These are phyloP conservation scores for Suhomyces wounanorum DNA, from an alignment of 1,139 yeast species.

Conservation along the genomic window DNA sequence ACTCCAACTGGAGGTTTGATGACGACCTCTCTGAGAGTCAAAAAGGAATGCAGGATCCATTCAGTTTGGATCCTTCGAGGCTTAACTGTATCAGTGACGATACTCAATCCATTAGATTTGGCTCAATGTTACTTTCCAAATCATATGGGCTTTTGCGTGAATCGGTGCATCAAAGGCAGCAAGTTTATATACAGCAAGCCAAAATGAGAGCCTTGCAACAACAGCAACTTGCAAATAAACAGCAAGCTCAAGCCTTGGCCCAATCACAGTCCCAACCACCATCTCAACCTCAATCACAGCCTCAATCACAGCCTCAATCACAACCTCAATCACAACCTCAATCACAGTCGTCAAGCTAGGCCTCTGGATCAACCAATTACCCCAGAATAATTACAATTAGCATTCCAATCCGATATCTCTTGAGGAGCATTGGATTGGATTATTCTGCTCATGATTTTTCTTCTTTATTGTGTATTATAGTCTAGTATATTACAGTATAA, in stretches of 20 bases:
- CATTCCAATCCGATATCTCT: constrained; percentile 7
- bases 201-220: constrained; percentile 50
- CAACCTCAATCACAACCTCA: constrained; percentile 1
- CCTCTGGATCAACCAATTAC: background rate
- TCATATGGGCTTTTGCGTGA: constrained; percentile 71
- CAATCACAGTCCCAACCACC: constrained; percentile 10
- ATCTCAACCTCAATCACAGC: background rate
- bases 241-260: constrained; percentile 28
- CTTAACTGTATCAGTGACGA: constrained; percentile 82
- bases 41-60: constrained; percentile 52
- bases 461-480: constrained; percentile 15
- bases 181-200: constrained; percentile 45
- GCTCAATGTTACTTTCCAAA: constrained; percentile 85
- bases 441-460: constrained; percentile 11
- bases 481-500: constrained; percentile 6
- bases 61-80: constrained; percentile 65
- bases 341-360: constrained; percentile 2
- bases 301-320: background rate
- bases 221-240: constrained; percentile 30
- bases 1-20: constrained; percentile 79
- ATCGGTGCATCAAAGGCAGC: constrained; percentile 51
- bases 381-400: constrained; percentile 6
- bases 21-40: constrained; percentile 55
- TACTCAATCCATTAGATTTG: constrained; percentile 88
- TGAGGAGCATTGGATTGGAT: constrained; percentile 9